A percentile compares a stretch with the other conserved stretches of the same genome.
phyloP scores from a whole-genome alignment of 768 basidiomycete genomes.

The Exidia glandulosa region DNA sequence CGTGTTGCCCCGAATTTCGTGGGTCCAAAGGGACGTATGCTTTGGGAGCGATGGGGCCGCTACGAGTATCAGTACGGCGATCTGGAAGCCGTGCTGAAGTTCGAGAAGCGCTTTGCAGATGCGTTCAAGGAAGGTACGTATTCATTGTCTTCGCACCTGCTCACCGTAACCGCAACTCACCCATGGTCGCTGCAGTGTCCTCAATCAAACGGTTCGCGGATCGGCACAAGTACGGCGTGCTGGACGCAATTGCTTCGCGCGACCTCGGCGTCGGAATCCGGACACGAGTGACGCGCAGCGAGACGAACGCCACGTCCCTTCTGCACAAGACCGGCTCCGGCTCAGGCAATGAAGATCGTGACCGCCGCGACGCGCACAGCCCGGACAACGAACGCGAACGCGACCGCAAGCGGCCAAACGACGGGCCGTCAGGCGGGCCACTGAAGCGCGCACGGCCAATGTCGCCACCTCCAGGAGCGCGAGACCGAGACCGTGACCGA shows the following conservation, averaged over 20 bases:
- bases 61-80: conserved; percentile 97
- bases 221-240: conserved; percentile 41
- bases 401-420: not conserved
- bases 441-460: not conserved
- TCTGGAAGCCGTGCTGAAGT: conserved; percentile 73
- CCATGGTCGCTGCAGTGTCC: conserved; percentile 38
- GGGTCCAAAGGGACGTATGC: conserved; percentile 54
- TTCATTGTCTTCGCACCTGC: not conserved
- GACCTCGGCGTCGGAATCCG: conserved; percentile 71
- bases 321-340: conserved; percentile 4
- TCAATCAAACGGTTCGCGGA: conserved; percentile 87
- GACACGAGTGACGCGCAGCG: not conserved
- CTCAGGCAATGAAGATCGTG: too few species aligned
- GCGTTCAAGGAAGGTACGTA: conserved; percentile 67
- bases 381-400: conserved; percentile 2
- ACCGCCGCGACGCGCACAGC: conserved; percentile 5
- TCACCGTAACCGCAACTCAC: not conserved
- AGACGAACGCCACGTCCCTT: conserved; percentile 4
- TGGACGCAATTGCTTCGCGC: conserved; percentile 77
- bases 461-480: conserved; percentile 1
- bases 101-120: conserved; percentile 83
- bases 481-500: too few species aligned
- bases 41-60: conserved; percentile 94
- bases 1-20: conserved; percentile 70
- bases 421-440: not conserved